Conservation (phyloP, 192 early-diverging fungal species). For the Fimicolochytrium jonesii region DNA sequence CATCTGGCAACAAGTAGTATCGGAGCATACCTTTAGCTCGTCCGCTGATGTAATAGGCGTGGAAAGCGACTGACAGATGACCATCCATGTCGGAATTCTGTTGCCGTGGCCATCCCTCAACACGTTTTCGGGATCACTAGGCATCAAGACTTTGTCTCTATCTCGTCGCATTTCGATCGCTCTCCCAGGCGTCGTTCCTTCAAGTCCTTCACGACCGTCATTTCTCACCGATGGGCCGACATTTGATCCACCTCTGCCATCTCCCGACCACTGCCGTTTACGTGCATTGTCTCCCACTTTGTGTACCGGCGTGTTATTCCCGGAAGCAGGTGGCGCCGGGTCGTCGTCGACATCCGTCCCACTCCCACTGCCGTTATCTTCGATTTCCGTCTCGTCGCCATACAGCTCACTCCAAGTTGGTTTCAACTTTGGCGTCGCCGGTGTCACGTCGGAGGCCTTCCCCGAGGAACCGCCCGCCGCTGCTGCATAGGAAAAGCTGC, state of each 20-base stretch:
- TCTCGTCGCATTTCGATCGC: too few relatives aligned
- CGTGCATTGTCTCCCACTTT: too few relatives aligned
- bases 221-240: neutral
- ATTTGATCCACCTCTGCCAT: too few relatives aligned
- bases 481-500: neutral
- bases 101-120: neutral
- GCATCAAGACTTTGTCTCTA: conserved; percentile 9
- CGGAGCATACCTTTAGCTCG: neutral
- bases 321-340: neutral
- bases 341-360: neutral
- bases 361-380: neutral
- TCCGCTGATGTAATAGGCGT: neutral
- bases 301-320: too few relatives aligned
- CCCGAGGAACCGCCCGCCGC: neutral
- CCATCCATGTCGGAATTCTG: conserved; percentile 12
- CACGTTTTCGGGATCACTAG: conserved; percentile 1
- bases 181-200: conserved; percentile 14
- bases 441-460: neutral
- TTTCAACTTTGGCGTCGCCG: neutral
- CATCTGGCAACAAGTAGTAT: neutral
- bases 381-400: conserved; percentile 2
- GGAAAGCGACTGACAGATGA: neutral
- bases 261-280: too few relatives aligned
- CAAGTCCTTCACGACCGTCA: neutral
- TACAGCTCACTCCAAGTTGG: neutral